Evolutionary conservation across 2,329 filamentous ascomycete genomes (phyloP), one percentile per base, ranked within the genome.

Genomic region (Penicillium capsulatum): DNA sequence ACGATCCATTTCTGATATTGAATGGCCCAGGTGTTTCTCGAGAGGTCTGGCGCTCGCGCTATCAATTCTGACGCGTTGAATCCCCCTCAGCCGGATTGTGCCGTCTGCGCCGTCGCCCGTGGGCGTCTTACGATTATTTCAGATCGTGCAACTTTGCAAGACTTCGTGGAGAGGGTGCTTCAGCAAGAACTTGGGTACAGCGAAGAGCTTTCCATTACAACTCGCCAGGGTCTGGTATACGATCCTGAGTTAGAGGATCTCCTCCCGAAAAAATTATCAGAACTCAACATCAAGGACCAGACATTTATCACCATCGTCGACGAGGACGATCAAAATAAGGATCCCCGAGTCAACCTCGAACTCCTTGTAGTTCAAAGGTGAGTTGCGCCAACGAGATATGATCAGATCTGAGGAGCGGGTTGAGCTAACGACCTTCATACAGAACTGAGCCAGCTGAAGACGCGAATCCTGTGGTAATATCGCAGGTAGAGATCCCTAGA

Each of bases 221-320:
- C 79, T 41, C 83, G 88, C 5, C 72, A 77, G 7, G 83, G 83
- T 35, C 73, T 90, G n/a, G 74, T 97, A 29, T 97, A 94, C 55
- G 92, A 97, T 55, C 79, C 83, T 0, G 92, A 97, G 40, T 80
- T 94, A 56, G 87, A 87, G 3, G 86, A 94, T 41, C 94, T 96
- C 55, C 70, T 97, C 1, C 65, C 73, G 1, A 94, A 88, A 70
- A 89, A 84, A 45, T 75, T 98, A 35, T 73, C 66, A 17, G 86
- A 95, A 14, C 74, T 96, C 7, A 86, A 83, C 8, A 79, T 96
- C 53, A 77, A 77, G 42, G 71, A 76, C 16, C 85, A 85, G 48
- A 82, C 76, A 36, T 91, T 94, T 61, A 66, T 97, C 48, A 94
- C 86, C 0, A 71, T 97, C 36, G 81, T 84, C n/a, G 92, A 86